phyloP scores from a whole-genome alignment of 306 rosid genomes.

The Vigna nakashimae region DNA sequence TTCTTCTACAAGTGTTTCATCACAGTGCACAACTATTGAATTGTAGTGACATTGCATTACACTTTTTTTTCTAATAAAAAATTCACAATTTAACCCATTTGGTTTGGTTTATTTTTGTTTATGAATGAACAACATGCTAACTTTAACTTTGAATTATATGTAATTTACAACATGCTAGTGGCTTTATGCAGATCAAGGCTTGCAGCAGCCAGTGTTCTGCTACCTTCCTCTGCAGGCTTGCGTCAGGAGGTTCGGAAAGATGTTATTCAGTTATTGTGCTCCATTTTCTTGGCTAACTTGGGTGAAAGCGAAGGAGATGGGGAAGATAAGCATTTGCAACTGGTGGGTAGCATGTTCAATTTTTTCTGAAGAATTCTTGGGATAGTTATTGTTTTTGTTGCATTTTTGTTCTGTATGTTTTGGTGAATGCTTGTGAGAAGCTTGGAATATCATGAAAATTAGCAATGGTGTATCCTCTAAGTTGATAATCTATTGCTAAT shows the following conservation, averaged over 20 bases:
- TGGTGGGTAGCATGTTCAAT: constrained; percentile 61
- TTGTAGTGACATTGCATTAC: no score
- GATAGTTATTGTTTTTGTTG: neutral
- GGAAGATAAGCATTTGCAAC: constrained; percentile 57
- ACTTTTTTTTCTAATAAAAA: neutral
- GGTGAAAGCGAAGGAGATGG: constrained; percentile 78
- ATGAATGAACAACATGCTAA: neutral
- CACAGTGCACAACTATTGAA: no score
- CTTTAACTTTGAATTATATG: neutral
- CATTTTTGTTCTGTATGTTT: constrained; percentile 9
- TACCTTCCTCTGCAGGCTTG: constrained; percentile 57
- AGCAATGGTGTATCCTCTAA: neutral
- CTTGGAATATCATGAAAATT: constrained; percentile 32
- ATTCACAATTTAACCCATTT: constrained; percentile 7
- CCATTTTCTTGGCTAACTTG: constrained; percentile 92
- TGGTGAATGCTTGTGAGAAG: constrained; percentile 4
- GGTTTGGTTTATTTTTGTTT: constrained; percentile 11
- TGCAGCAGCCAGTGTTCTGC: constrained; percentile 55
- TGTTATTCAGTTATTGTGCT: constrained; percentile 70
- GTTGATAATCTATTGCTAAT: neutral
- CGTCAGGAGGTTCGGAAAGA: constrained; percentile 59
- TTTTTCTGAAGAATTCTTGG: constrained; percentile 31
- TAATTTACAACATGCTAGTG: neutral
- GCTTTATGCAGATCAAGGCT: constrained; percentile 54
- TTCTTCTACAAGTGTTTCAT: neutral